Conservation (phyloP, 345 rosid genomes). For the Pugionium cornutum region DNA sequence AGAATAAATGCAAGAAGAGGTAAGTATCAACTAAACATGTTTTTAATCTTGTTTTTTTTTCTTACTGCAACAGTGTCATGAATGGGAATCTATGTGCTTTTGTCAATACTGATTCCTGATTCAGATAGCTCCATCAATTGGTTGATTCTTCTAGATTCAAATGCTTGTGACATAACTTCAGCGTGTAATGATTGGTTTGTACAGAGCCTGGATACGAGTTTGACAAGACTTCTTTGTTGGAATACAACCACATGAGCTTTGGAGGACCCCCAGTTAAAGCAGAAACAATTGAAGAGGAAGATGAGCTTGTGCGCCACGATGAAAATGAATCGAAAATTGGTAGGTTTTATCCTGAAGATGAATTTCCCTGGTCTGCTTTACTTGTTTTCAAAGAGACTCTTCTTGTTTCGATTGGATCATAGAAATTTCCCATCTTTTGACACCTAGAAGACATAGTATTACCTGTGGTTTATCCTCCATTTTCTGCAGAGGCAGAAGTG, state of each 20-base stretch:
- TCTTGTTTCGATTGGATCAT: slow-evolving; percentile 8
- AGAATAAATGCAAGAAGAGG: slow-evolving; percentile 89
- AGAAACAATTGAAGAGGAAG: slow-evolving; percentile 79
- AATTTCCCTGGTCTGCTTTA: slow-evolving; percentile 3
- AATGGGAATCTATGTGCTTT: slow-evolving; percentile 2
- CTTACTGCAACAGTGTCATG: not conserved
- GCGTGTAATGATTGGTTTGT: slow-evolving; percentile 26
- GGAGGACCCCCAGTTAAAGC: slow-evolving; percentile 90
- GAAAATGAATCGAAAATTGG: slow-evolving; percentile 79
- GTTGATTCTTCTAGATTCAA: not conserved
- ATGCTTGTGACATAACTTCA: slow-evolving; percentile 19
- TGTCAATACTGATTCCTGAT: not conserved
- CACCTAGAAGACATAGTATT: not conserved
- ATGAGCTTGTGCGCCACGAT: slow-evolving; percentile 57
- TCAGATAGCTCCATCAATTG: not conserved
- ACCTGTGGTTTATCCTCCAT: not conserved
- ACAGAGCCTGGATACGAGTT: slow-evolving; percentile 87
- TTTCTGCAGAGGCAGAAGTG: slow-evolving; percentile 83
- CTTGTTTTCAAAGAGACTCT: slow-evolving; percentile 5
- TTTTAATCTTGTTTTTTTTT: slow-evolving; percentile 6
- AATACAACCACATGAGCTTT: slow-evolving; percentile 92
- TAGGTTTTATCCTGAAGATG: slow-evolving; percentile 30
- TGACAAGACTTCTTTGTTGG: slow-evolving; percentile 63
- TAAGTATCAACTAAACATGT: slow-evolving; percentile 22
- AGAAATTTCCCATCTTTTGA: slow-evolving; percentile 2